phyloP scores from a whole-genome alignment of 2,329 filamentous ascomycete genomes.

The Colletotrichum noveboracense region DNA sequence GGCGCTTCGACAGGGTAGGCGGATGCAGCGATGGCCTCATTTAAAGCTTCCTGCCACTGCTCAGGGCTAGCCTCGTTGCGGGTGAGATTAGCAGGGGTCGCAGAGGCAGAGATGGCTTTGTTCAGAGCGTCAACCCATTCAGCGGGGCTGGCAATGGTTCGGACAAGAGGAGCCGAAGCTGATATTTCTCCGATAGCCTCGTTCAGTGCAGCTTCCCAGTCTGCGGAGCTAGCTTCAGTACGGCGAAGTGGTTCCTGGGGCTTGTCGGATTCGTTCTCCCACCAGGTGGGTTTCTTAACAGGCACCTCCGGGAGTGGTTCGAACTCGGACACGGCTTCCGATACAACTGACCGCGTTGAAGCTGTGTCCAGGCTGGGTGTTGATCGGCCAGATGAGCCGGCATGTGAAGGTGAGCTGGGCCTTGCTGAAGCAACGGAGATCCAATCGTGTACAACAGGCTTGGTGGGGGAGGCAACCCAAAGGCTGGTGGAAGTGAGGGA shows the following conservation, averaged over 20 bases:
- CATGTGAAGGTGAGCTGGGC: background rate
- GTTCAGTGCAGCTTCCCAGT: slow-evolving; percentile 20
- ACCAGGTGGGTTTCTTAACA: slow-evolving; percentile 10
- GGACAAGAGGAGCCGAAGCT: background rate
- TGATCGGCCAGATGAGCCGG: background rate
- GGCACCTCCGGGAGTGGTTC: slow-evolving; percentile 2
- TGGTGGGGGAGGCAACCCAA: slow-evolving; percentile 29
- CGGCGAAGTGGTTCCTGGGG: background rate
- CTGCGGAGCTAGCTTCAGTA: background rate
- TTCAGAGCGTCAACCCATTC: slow-evolving; percentile 22
- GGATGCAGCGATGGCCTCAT: slow-evolving; percentile 16
- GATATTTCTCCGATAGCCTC: background rate
- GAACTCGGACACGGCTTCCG: slow-evolving; percentile 7
- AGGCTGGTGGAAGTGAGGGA: slow-evolving; percentile 37
- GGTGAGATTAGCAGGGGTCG: background rate
- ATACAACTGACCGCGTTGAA: background rate
- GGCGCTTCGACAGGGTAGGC: background rate
- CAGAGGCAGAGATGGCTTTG: background rate
- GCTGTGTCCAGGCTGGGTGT: slow-evolving; percentile 13
- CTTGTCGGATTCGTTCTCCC: background rate
- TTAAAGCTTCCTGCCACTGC: slow-evolving; percentile 20
- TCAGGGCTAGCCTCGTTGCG: slow-evolving; percentile 10
- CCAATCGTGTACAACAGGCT: slow-evolving; percentile 24
- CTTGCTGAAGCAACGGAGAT: background rate
- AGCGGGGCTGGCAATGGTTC: slow-evolving; percentile 4